Evolutionary conservation across 163 green algal species (phyloP).

Genomic region (Chlamydomonas reinhardtii): DNA sequence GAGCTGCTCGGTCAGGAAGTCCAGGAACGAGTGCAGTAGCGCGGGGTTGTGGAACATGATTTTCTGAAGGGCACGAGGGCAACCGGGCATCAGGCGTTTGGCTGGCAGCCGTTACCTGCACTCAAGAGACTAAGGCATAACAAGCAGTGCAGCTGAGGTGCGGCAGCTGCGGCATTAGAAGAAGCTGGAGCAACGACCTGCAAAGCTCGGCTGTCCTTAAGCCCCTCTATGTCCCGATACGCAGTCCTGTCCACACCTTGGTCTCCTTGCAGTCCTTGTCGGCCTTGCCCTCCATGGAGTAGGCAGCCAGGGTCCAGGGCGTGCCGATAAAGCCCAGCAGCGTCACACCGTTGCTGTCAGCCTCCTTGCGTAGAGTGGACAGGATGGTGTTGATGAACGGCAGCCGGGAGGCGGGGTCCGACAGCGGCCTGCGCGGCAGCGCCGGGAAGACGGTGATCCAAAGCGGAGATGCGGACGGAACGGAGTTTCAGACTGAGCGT

Average conservation of each 20-base stretch:
- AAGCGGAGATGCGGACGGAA: too few species aligned
- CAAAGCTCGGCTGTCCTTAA: too few species aligned
- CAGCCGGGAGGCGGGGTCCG: slow-evolving; percentile 84
- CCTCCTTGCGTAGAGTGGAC: slow-evolving; percentile 72
- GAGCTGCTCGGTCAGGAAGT: slow-evolving; percentile 91
- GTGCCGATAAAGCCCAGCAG: slow-evolving; percentile 97
- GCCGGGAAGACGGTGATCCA: not conserved
- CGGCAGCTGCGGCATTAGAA: too few species aligned
- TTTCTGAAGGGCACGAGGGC: slow-evolving; percentile 54
- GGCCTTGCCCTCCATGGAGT: slow-evolving; percentile 91
- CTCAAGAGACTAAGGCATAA: not conserved
- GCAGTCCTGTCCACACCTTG: slow-evolving; percentile 71
- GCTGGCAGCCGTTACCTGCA: too few species aligned
- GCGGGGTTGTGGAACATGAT: slow-evolving; percentile 91
- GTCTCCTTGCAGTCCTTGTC: slow-evolving; percentile 92
- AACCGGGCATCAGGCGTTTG: too few species aligned
- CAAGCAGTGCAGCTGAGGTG: too few species aligned
- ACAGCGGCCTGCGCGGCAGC: slow-evolving; percentile 64
- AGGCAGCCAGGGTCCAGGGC: slow-evolving; percentile 96
- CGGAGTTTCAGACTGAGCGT: too few species aligned
- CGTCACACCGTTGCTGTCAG: slow-evolving; percentile 69
- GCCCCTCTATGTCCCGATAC: too few species aligned
- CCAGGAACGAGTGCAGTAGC: slow-evolving; percentile 91
- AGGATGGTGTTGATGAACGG: slow-evolving; percentile 94
- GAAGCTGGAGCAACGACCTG: too few species aligned